phyloP scores from a whole-genome alignment of 768 basidiomycete genomes.

The Boletellus ananas region DNA sequence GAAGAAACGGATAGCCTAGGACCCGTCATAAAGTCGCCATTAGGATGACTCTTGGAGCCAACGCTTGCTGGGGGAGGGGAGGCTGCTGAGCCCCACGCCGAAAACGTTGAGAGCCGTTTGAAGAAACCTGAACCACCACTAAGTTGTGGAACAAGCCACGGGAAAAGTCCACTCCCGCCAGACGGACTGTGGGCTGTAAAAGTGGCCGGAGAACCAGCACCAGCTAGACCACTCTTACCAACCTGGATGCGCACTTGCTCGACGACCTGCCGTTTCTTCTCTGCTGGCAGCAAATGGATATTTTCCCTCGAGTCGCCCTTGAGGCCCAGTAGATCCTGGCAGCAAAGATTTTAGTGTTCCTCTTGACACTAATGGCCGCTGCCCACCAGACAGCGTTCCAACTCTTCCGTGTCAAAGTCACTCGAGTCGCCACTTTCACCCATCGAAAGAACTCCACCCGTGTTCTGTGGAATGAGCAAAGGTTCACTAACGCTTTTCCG shows the following conservation, averaged over 20 bases:
- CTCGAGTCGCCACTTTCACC: conserved; percentile 25
- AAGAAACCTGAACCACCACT: conserved; percentile 70
- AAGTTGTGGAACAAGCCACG: conserved; percentile 67
- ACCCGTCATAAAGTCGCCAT: conserved; percentile 35
- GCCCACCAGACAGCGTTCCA: conserved; percentile 69
- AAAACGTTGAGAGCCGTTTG: conserved; percentile 58
- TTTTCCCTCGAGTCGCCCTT: conserved; percentile 64
- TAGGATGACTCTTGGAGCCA: conserved; percentile 33
- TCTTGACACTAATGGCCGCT: background rate
- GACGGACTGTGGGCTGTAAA: conserved; percentile 58
- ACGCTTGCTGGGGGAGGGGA: conserved; percentile 32
- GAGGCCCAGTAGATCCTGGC: conserved; percentile 69
- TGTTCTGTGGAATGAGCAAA: conserved; percentile 48
- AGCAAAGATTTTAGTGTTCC: conserved; percentile 5
- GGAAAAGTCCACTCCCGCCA: conserved; percentile 50
- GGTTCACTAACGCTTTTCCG: conserved; percentile 74
- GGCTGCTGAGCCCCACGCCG: conserved; percentile 50
- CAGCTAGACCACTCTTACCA: conserved; percentile 30
- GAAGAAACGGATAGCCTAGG: conserved; percentile 21
- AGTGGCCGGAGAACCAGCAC: conserved; percentile 32
- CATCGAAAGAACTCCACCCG: conserved; percentile 29
- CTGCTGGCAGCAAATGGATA: conserved; percentile 57
- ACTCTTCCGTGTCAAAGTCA: conserved; percentile 43
- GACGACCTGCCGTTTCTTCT: conserved; percentile 66
- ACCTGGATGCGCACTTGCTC: conserved; percentile 45